Conservation (phyloP, 208 protist genomes). For the Blechomonas ayalai region DNA sequence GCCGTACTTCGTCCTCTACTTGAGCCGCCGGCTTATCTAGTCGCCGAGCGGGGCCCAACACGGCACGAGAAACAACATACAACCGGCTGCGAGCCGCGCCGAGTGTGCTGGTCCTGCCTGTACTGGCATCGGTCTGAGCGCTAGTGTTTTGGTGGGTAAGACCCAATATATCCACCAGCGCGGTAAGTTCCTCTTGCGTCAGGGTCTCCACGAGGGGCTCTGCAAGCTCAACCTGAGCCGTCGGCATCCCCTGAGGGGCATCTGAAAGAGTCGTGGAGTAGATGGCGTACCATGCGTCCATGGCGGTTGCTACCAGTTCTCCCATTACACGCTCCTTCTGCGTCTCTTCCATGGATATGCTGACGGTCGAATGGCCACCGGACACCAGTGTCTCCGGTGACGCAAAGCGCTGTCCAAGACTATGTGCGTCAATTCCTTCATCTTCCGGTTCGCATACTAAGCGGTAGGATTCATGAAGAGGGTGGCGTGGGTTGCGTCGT, state of each 20-base stretch:
- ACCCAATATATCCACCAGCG: conserved; percentile 47
- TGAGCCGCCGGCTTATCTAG: conserved; percentile 65
- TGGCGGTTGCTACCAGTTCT: conserved; percentile 66
- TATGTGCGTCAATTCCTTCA: background rate
- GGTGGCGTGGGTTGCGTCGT: conserved; percentile 29
- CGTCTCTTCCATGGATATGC: too few relatives aligned
- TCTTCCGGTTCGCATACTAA: conserved; percentile 14
- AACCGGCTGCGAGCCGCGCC: background rate
- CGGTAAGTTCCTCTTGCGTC: conserved; percentile 33
- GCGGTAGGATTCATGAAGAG: conserved; percentile 45
- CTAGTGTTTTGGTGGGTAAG: conserved; percentile 12
- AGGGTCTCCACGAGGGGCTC: conserved; percentile 51
- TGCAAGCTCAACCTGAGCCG: conserved; percentile 43
- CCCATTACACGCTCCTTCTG: conserved; percentile 27
- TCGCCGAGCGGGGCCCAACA: conserved; percentile 48
- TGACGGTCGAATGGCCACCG: too few relatives aligned
- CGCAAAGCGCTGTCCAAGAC: background rate
- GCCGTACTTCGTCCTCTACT: conserved; percentile 60
- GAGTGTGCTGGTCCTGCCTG: background rate
- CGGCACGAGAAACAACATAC: conserved; percentile 30
- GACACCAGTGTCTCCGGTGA: too few relatives aligned
- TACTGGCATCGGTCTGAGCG: background rate
- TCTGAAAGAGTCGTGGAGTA: conserved; percentile 73
- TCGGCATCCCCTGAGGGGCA: conserved; percentile 48
- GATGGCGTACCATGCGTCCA: conserved; percentile 81